A percentile compares a stretch with the other conserved stretches of the same genome.
Evolutionary conservation across 1,139 yeast species (phyloP).

Genomic region (Taiozyma sp.): DNA sequence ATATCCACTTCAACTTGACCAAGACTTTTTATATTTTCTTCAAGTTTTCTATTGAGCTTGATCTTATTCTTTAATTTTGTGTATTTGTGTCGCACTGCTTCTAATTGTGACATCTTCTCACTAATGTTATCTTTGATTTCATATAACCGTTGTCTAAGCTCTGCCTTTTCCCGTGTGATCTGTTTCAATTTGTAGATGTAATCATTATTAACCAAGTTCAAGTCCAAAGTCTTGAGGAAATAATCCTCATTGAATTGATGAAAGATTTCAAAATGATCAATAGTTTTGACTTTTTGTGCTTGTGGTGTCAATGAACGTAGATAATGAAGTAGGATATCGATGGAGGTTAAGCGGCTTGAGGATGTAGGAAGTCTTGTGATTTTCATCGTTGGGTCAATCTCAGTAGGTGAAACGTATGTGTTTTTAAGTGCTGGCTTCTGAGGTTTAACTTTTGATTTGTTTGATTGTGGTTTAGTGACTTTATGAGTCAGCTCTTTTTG

Average conservation of each 20-base stretch:
- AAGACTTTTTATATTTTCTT: not conserved
- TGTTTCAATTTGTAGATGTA: constrained; percentile 34
- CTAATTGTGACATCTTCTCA: constrained; percentile 32
- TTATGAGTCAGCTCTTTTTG: not conserved
- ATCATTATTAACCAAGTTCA: constrained; percentile 36
- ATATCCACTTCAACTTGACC: not conserved
- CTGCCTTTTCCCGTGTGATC: constrained; percentile 38
- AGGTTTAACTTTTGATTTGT: not conserved
- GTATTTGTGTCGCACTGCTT: constrained; percentile 33
- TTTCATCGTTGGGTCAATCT: constrained; percentile 1
- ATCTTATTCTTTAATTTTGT: constrained; percentile 22
- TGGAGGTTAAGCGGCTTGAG: constrained; percentile 23
- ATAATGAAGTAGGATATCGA: constrained; percentile 31
- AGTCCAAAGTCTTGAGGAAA: constrained; percentile 28
- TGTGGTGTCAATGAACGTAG: constrained; percentile 21
- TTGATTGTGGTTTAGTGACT: not conserved
- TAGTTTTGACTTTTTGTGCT: not conserved
- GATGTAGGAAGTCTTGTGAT: constrained; percentile 21
- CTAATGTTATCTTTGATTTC: constrained; percentile 36
- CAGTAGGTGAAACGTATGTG: not conserved
- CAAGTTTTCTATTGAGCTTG: constrained; percentile 23
- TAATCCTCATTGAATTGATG: constrained; percentile 19
- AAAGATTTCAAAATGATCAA: constrained; percentile 2
- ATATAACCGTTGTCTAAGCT: constrained; percentile 36
- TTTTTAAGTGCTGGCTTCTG: not conserved